Evolutionary conservation across 495 filamentous ascomycete genomes (phyloP), one percentile per base, ranked within the genome.

Genomic region (Bacidia gigantensis): DNA sequence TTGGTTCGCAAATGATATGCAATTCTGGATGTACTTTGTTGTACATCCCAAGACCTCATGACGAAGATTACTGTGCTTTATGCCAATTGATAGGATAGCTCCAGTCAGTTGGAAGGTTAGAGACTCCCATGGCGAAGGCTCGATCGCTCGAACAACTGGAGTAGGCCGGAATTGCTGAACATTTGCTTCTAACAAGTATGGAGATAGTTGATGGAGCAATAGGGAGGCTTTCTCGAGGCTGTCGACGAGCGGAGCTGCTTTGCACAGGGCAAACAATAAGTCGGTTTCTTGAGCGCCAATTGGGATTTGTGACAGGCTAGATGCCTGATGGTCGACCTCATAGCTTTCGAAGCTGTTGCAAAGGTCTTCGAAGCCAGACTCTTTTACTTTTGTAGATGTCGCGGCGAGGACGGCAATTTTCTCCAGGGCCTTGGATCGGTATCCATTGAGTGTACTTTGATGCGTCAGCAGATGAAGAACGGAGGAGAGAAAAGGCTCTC

Each of bases 101-200:
- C 72, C 75, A 0, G 86, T 82, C 43, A 97, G 72, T 54, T 83
- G 78, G 53, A 76, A 80, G n/a, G 85, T 83, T 25, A 97, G 73
- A 0, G 79, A 73, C 67, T 97, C 92, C 78, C 86, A 92, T 12
- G 92, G 93, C 2, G 90, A 95, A 11, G 88, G 87, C 56, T 86
- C 80, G 56, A 95, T 78, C 54, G 76, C 80, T 35, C 79, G 82
- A 52, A 96, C 80, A 63, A 85, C 86, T 0, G 90, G 86, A 41
- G 89, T 94, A 1, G 80, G 69, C 7, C 78, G 77, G 55, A 97
- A 84, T 22, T 74, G 62, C 62, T 96, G 92, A 46, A 73, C 71
- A 56, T 86, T 83, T 11, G 86, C 82, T 61, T 95, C 87, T 50
- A 84, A 76, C 29, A 96, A 71, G 65, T 96, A 96, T 9, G 79